Evolutionary conservation across 2,329 filamentous ascomycete genomes (phyloP).

Genomic region (Monascus ruber): DNA sequence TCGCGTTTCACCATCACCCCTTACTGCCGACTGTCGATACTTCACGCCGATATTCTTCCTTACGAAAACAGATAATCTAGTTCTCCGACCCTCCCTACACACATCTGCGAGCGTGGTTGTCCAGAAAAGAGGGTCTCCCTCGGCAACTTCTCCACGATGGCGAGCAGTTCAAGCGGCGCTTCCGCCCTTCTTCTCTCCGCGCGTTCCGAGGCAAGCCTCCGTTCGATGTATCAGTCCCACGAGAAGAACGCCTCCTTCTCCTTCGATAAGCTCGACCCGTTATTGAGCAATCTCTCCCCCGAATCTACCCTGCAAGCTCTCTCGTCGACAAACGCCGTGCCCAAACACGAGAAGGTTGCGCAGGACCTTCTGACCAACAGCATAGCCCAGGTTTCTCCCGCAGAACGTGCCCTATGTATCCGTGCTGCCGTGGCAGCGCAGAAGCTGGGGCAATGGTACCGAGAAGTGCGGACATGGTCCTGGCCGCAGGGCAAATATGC

Average conservation of each 20-base stretch:
- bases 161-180: constrained; percentile 19
- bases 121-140: background rate
- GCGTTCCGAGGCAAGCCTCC: constrained; percentile 9
- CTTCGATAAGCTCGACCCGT: constrained; percentile 32
- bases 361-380: constrained; percentile 35
- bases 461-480: constrained; percentile 47
- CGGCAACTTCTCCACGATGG: constrained; percentile 13
- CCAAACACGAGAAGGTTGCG: constrained; percentile 24
- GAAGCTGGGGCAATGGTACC: constrained; percentile 46
- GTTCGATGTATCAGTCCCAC: constrained; percentile 21
- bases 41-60: constrained; percentile 6
- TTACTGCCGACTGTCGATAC: constrained; percentile 11
- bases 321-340: constrained; percentile 30
- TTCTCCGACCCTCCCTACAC: constrained; percentile 7
- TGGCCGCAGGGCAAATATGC: constrained; percentile 39
- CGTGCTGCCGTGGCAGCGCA: constrained; percentile 49
- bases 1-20: constrained; percentile 19
- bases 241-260: constrained; percentile 24
- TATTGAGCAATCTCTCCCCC: constrained; percentile 43
- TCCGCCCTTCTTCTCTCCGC: constrained; percentile 18
- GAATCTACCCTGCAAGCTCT: constrained; percentile 43
- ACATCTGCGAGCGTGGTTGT: background rate
- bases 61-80: constrained; percentile 1
- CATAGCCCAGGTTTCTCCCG: constrained; percentile 44
- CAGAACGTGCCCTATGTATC: constrained; percentile 48